Evolutionary conservation across 495 filamentous ascomycete species (phyloP).

Genomic region (Trichodelitschia bisporula): DNA sequence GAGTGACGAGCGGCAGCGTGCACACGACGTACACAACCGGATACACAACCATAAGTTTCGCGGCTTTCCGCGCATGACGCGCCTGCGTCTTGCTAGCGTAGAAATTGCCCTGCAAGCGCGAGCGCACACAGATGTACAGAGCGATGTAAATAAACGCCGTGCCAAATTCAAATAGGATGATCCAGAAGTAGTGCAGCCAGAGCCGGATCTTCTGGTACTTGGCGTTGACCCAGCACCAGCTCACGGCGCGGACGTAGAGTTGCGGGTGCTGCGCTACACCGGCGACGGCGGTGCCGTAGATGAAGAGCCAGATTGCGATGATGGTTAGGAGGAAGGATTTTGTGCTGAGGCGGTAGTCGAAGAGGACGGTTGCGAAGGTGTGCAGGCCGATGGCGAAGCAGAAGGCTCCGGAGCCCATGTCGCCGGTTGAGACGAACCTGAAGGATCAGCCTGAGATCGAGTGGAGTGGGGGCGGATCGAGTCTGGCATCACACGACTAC

Average conservation of each 20-base stretch:
- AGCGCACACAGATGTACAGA: conserved; percentile 33
- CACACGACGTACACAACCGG: conserved; percentile 48
- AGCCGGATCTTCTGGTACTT: conserved; percentile 36
- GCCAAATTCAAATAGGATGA: conserved; percentile 42
- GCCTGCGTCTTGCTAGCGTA: conserved; percentile 5
- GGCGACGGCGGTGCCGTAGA: conserved; percentile 10
- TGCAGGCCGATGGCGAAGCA: conserved; percentile 27
- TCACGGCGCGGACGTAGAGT: conserved; percentile 10
- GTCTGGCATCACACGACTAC: too few species aligned
- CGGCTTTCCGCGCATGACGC: conserved; percentile 16
- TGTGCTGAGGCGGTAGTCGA: conserved; percentile 10
- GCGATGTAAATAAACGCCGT: conserved; percentile 38
- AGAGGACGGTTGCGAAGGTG: conserved; percentile 25
- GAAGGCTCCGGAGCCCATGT: conserved; percentile 43
- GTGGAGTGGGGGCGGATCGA: too few species aligned
- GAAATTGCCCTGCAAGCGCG: conserved; percentile 16
- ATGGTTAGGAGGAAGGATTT: conserved; percentile 8
- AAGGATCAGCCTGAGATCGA: too few species aligned
- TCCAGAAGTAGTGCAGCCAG: conserved; percentile 56
- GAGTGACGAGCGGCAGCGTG: conserved; percentile 43
- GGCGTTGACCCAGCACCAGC: conserved; percentile 45
- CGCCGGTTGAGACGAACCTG: conserved; percentile 47
- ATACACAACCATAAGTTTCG: conserved; percentile 51
- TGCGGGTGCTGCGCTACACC: conserved; percentile 10
- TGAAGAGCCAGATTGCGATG: conserved; percentile 8